Conservation (phyloP, 2,329 filamentous ascomycete species). For the Botryotinia globosa region DNA sequence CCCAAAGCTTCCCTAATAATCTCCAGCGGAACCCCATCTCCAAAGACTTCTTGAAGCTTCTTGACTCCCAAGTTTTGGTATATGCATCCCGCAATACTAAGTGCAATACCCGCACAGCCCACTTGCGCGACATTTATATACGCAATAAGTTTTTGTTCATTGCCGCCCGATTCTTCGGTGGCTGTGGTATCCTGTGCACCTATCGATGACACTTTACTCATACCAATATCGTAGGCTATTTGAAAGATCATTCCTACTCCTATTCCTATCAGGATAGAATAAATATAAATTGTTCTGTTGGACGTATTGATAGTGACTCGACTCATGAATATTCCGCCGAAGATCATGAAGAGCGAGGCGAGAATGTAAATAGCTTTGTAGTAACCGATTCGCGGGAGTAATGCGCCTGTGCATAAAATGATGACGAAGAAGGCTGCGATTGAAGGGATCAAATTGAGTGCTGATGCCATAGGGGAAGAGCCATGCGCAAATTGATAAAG, state of each 20-base stretch:
- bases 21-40: neutral
- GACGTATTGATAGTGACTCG: neutral
- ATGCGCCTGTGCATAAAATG: neutral
- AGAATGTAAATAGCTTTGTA: neutral
- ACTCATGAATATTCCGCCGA: neutral
- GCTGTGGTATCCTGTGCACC: neutral
- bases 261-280: neutral
- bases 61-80: neutral
- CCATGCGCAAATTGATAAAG: neutral
- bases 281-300: neutral
- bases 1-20: neutral
- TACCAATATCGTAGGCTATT: neutral
- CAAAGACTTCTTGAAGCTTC: neutral
- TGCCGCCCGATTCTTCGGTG: neutral
- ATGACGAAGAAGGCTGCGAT: neutral
- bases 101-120: neutral
- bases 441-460: neutral
- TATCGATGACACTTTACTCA: neutral
- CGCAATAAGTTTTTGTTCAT: neutral
- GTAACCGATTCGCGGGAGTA: neutral
- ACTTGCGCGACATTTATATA: neutral
- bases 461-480: neutral
- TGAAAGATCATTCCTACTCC: conserved; percentile 1
- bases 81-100: neutral
- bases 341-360: neutral